Percentiles rank a stretch among this genome's conserved stretches.
phyloP scores from a whole-genome alignment of 345 rosid species.

The Aegle marmelos region DNA sequence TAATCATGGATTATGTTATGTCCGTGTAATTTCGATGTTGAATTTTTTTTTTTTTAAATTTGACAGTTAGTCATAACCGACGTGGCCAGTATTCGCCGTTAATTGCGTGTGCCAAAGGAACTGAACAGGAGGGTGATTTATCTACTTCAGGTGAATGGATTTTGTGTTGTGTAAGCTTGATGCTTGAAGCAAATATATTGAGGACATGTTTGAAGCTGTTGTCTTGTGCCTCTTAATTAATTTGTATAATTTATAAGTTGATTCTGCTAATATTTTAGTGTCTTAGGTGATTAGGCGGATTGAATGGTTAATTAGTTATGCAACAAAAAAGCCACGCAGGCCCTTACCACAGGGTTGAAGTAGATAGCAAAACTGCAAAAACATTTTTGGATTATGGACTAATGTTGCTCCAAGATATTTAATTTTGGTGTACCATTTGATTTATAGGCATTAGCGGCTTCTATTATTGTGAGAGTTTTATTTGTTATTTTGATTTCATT shows the following conservation, averaged over 20 bases:
- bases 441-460: no score
- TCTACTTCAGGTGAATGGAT: constrained; percentile 50
- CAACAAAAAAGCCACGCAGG: neutral
- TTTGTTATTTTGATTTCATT: neutral
- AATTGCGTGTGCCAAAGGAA: constrained; percentile 41
- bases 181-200: neutral
- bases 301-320: neutral
- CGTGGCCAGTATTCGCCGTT: constrained; percentile 21
- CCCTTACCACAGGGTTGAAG: neutral
- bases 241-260: neutral
- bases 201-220: neutral
- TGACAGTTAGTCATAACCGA: constrained; percentile 34
- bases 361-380: neutral
- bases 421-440: no score
- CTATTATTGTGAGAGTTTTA: neutral
- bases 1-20: neutral
- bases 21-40: neutral
- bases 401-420: neutral
- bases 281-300: neutral
- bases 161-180: neutral
- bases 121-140: constrained; percentile 55
- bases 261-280: neutral
- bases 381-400: neutral
- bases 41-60: neutral
- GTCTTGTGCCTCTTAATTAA: neutral